Conservation (phyloP, 2,329 filamentous ascomycete species). For the Ilyonectria robusta region DNA sequence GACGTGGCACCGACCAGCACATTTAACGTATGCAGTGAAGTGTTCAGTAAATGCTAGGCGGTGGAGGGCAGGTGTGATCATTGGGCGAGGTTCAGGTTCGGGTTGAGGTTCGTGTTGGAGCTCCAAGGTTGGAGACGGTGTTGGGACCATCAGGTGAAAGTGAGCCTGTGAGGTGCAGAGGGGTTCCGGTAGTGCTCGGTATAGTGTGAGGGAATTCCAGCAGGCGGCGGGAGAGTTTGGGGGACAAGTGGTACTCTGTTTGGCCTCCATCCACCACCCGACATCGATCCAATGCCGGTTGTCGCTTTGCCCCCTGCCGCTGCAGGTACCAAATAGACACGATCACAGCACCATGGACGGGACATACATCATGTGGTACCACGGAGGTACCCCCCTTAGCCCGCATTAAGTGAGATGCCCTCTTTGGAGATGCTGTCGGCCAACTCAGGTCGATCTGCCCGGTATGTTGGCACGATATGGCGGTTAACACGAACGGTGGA, state of each 20-base stretch:
- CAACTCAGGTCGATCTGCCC: background rate
- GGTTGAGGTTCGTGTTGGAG: background rate
- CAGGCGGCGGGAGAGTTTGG: background rate
- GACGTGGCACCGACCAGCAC: constrained; percentile 44
- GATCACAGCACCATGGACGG: constrained; percentile 3
- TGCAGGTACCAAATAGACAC: constrained; percentile 27
- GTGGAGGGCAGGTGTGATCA: background rate
- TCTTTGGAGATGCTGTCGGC: background rate
- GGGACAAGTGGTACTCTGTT: constrained; percentile 12
- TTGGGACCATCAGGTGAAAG: background rate
- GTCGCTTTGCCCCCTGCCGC: constrained; percentile 14
- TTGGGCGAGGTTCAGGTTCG: background rate
- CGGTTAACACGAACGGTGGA: background rate
- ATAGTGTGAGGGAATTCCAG: constrained; percentile 27
- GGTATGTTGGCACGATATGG: background rate
- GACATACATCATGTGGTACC: constrained; percentile 7
- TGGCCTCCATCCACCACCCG: constrained; percentile 1
- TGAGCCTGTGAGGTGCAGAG: too few relatives aligned
- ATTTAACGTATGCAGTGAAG: background rate
- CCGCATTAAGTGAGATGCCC: background rate
- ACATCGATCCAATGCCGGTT: constrained; percentile 9
- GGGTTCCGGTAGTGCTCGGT: background rate
- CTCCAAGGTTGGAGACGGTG: background rate
- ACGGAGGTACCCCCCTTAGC: background rate
- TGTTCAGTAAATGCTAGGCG: background rate